A percentile compares a stretch with the other conserved stretches of the same genome.
phyloP scores from a whole-genome alignment of 1,284 basidiomycete species.

The Ceratorhiza oryzae-sativae region DNA sequence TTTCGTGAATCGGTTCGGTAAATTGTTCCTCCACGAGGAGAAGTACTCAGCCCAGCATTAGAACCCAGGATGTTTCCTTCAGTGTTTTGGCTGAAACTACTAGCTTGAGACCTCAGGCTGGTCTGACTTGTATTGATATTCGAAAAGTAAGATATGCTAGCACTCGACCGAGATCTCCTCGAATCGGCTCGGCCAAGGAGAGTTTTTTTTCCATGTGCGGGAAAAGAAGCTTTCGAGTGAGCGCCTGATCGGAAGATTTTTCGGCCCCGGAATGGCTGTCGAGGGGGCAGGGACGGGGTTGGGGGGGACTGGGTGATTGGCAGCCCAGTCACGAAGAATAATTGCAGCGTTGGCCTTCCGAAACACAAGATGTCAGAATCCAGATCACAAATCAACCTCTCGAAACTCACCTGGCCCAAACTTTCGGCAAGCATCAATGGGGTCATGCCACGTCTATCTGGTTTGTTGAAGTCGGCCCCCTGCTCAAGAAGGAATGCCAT shows the following conservation, averaged over 20 bases:
- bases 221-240: conserved; percentile 39
- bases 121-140: background rate
- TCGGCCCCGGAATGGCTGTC: conserved; percentile 13
- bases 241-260: conserved; percentile 37
- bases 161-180: background rate
- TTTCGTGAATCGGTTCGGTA: background rate
- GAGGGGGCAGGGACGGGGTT: background rate
- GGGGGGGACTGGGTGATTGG: background rate
- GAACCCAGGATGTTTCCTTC: background rate
- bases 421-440: conserved; percentile 61
- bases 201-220: background rate
- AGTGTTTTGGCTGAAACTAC: background rate
- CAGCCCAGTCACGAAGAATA: conserved; percentile 14
- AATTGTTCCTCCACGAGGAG: background rate
- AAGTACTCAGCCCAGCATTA: background rate
- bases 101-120: conserved; percentile 1
- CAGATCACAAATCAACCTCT: conserved; percentile 50
- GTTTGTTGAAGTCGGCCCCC: conserved; percentile 76
- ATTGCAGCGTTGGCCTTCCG: conserved; percentile 3
- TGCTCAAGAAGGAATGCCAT: conserved; percentile 77
- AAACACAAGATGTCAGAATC: conserved; percentile 19
- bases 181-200: background rate
- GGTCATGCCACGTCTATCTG: conserved; percentile 87
- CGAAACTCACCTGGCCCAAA: conserved; percentile 54
- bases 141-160: background rate